phyloP scores from a whole-genome alignment of 2,329 filamentous ascomycete genomes.

The Neurospora crassa region DNA sequence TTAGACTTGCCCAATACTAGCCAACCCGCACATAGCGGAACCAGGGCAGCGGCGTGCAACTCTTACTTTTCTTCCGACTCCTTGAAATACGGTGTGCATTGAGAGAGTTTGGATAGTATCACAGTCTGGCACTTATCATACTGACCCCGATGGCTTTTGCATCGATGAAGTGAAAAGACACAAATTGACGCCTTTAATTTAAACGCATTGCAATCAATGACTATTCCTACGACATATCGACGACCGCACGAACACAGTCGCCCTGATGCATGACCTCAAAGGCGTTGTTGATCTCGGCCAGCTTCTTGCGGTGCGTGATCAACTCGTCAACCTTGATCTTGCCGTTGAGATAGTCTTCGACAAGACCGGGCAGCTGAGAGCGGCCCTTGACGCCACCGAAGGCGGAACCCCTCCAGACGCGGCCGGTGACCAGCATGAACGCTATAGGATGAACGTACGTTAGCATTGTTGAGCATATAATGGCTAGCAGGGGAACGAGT shows the following conservation, averaged over 20 bases:
- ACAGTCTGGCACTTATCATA: background rate
- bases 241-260: slow-evolving; percentile 93
- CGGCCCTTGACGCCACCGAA: slow-evolving; percentile 98
- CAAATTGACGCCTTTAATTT: background rate
- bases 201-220: background rate
- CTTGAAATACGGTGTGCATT: background rate
- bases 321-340: slow-evolving; percentile 98
- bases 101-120: background rate
- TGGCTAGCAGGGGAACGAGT: background rate
- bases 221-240: slow-evolving; percentile 44
- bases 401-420: slow-evolving; percentile 95
- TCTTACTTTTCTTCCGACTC: background rate
- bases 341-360: slow-evolving; percentile 81
- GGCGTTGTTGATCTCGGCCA: slow-evolving; percentile 77
- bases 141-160: background rate
- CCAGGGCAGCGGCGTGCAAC: background rate
- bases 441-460: slow-evolving; percentile 25
- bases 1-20: background rate
- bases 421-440: slow-evolving; percentile 97
- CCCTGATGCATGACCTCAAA: slow-evolving; percentile 90
- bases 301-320: slow-evolving; percentile 86
- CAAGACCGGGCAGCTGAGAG: slow-evolving; percentile 77
- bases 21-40: background rate
- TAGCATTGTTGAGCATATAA: slow-evolving; percentile 13
- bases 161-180: background rate